Percentiles rank a stretch among this genome's conserved stretches.
Evolutionary conservation across 768 basidiomycete genomes (phyloP).

Genomic region (Boletus tomentosulus): DNA sequence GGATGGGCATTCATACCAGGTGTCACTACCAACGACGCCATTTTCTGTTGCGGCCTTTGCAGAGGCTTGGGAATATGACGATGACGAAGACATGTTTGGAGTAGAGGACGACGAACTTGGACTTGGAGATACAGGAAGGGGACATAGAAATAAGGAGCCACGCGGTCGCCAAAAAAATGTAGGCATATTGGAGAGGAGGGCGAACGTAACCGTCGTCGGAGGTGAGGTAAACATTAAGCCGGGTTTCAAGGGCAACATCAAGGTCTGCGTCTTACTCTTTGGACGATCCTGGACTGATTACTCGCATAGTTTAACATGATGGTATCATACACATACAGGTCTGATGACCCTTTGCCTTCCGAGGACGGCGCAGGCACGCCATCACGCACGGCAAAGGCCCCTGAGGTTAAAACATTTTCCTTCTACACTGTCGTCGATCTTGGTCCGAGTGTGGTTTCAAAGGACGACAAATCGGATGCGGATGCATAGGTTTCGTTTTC

Average conservation of each 20-base stretch:
- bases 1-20: constrained; percentile 52
- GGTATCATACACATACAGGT: constrained; percentile 89
- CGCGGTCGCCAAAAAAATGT: constrained; percentile 53
- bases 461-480: constrained; percentile 42
- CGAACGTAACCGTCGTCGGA: constrained; percentile 84
- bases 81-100: constrained; percentile 82
- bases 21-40: constrained; percentile 70
- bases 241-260: constrained; percentile 71
- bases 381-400: constrained; percentile 44
- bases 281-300: constrained; percentile 1
- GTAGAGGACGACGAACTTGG: constrained; percentile 38
- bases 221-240: constrained; percentile 85
- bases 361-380: constrained; percentile 53
- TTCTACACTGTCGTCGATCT: constrained; percentile 86
- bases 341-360: constrained; percentile 74
- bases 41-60: constrained; percentile 89
- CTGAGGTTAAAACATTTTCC: constrained; percentile 83
- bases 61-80: constrained; percentile 98
- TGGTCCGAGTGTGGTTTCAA: constrained; percentile 61
- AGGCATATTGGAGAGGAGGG: constrained; percentile 83
- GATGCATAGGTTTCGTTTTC: constrained; percentile 12
- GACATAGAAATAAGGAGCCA: constrained; percentile 43
- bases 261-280: constrained; percentile 46
- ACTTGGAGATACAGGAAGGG: constrained; percentile 34
- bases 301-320: constrained; percentile 84